Percentiles rank a stretch among this genome's conserved stretches.
phyloP scores from a whole-genome alignment of 164 flowering plant species.

The Magnolia sinica region DNA sequence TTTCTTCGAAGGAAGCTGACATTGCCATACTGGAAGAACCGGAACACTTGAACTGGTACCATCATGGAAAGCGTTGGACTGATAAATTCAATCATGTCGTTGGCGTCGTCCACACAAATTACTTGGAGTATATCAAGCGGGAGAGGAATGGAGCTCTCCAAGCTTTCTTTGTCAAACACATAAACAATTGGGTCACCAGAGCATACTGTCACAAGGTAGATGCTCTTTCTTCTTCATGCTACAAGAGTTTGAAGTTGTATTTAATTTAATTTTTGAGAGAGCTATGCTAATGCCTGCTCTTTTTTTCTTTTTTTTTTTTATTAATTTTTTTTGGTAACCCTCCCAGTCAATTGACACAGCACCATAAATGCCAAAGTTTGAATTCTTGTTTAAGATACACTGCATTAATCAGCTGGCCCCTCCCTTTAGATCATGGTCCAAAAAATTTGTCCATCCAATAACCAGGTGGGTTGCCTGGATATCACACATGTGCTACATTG shows the following conservation, averaged over 20 bases:
- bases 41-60: constrained; percentile 80
- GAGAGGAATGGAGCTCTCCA: constrained; percentile 78
- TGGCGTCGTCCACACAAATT: constrained; percentile 79
- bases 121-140: constrained; percentile 76
- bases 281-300: not conserved
- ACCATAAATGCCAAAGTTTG: too few relatives aligned
- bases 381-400: too few relatives aligned
- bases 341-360: not conserved
- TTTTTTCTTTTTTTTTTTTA: too few relatives aligned
- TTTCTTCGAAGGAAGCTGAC: constrained; percentile 76
- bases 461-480: too few relatives aligned
- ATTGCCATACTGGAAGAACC: constrained; percentile 88
- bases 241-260: not conserved
- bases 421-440: too few relatives aligned
- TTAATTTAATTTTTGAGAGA: not conserved
- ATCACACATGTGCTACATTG: too few relatives aligned
- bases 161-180: constrained; percentile 78
- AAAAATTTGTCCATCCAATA: too few relatives aligned
- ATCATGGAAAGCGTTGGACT: constrained; percentile 85
- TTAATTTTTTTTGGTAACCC: not conserved
- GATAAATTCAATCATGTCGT: constrained; percentile 84
- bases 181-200: constrained; percentile 71
- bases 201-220: constrained; percentile 75
- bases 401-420: too few relatives aligned
- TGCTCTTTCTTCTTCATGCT: not conserved